Evolutionary conservation across 768 basidiomycete species (phyloP).

Genomic region (Trichaptum fuscoviolaceum): DNA sequence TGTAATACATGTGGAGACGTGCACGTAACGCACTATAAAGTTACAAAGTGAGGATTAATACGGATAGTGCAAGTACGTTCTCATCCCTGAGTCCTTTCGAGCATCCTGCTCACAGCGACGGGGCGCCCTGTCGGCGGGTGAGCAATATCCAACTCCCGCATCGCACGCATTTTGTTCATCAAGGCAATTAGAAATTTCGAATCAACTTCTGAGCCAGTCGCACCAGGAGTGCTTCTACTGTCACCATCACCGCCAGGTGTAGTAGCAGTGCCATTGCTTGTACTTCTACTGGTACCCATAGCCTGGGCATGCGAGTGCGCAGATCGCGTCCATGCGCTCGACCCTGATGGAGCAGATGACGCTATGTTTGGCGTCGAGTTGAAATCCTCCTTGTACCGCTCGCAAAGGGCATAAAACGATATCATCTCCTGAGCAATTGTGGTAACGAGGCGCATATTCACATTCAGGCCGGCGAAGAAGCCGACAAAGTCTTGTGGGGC

Average conservation of each 20-base stretch:
- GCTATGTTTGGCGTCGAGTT: conserved; percentile 22
- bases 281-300: conserved; percentile 20
- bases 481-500: conserved; percentile 59
- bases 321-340: conserved; percentile 9
- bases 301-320: conserved; percentile 19
- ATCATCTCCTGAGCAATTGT: conserved; percentile 90
- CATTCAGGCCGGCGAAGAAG: conserved; percentile 83
- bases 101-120: conserved; percentile 61
- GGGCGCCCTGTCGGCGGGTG: conserved; percentile 45
- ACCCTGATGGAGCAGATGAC: conserved; percentile 15
- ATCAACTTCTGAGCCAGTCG: conserved; percentile 37
- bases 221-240: conserved; percentile 19
- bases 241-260: conserved; percentile 19
- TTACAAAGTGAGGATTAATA: too few species aligned
- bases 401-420: conserved; percentile 86
- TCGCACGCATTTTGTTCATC: conserved; percentile 64
- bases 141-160: conserved; percentile 49
- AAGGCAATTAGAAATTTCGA: conserved; percentile 43
- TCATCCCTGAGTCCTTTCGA: conserved; percentile 58
- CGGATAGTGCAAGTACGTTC: conserved; percentile 15
- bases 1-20: too few species aligned
- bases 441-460: conserved; percentile 75
- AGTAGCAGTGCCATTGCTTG: conserved; percentile 15
- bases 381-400: conserved; percentile 67
- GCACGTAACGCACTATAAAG: too few species aligned